These are phyloP conservation scores for Helichrysum umbraculigerum DNA, from an alignment of 129 eudicot genomes.

Conservation along the genomic window DNA sequence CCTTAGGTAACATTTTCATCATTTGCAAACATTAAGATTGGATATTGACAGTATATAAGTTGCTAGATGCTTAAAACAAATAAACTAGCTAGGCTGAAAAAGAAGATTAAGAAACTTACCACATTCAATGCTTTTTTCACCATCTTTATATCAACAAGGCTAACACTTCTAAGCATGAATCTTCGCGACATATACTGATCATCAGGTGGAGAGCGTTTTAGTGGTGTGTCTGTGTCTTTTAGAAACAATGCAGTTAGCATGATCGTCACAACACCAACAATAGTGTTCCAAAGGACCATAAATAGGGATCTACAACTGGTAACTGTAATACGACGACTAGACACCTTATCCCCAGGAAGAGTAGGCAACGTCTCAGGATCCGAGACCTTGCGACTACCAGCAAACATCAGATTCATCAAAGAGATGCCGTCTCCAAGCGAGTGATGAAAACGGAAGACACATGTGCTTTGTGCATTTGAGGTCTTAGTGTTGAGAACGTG, in stretches of 20 bases:
- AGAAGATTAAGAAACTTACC: background rate
- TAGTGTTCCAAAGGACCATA: background rate
- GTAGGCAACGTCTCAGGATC: conserved; percentile 28
- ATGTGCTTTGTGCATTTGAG: conserved; percentile 18
- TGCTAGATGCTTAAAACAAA: too few species aligned
- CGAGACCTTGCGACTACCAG: conserved; percentile 16
- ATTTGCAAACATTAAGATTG: too few species aligned
- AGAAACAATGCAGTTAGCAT: background rate
- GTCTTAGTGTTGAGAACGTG: conserved; percentile 30
- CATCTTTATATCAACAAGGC: conserved; percentile 15
- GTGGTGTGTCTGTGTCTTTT: conserved; percentile 12
- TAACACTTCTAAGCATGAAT: background rate
- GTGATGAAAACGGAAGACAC: conserved; percentile 39
- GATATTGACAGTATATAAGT: too few species aligned
- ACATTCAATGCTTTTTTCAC: conserved; percentile 3
- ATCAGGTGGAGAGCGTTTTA: background rate
- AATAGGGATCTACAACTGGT: background rate
- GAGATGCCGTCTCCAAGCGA: conserved; percentile 42
- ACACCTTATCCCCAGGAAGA: background rate
- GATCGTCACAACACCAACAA: background rate
- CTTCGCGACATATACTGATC: background rate
- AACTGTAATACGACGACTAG: background rate
- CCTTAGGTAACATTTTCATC: too few species aligned
- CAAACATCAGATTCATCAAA: conserved; percentile 29
- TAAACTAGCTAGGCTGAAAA: too few species aligned